Evolutionary conservation across 352 stramenopile species (phyloP), one percentile per base, ranked within the genome.

Genomic region (Phytophthora macrochlamydospora): DNA sequence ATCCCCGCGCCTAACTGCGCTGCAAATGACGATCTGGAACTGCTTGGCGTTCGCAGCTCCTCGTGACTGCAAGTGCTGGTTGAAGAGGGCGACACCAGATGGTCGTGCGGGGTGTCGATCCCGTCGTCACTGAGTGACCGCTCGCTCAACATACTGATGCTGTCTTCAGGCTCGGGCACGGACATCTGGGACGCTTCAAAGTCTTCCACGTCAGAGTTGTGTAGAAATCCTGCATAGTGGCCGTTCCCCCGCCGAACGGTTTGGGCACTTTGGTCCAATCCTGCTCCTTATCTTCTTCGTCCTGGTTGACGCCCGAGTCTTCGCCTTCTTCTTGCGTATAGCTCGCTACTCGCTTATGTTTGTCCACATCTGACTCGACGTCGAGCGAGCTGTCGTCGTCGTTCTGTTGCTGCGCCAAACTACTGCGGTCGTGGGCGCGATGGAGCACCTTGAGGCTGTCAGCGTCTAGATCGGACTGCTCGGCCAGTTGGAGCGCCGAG

Each of bases 21-120:
- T 13, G 42, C 53, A 52, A 81, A 72, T 3, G 79, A 76, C 11
- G 76, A 82, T 18, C 57, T 62, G 18, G 62, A 71, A 52, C 69
- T 85, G 31, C 43, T 62, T 8, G 71, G 63, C 13, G 63, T 86
- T 12, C 42, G 45, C 5, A 55, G 62, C 3, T 76, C 58, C 4
- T 65, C 45, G 55, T 67, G 63, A 61, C 80, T 90, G 61, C 68
- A 80, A 11, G 72, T 78, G 43, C 81, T 90, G 12, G 70, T 80
- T 1, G 78, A 87, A 14, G 81, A 90, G 28, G 84, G 84, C 9
- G 84, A 92, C 8, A 92, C 67, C 29, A 92, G 64, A 12, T 79
- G 70, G 31, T 69, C 77, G 29, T 77, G 79, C 3, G 75, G 74
- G 4, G 74, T 73, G 37, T 79, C 71, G 3, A 86, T 59, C 7